Percentiles rank a stretch among this genome's conserved stretches.
These are phyloP conservation scores for Camelina laxa DNA, from an alignment of 345 rosid genomes.

Conservation along the genomic window DNA sequence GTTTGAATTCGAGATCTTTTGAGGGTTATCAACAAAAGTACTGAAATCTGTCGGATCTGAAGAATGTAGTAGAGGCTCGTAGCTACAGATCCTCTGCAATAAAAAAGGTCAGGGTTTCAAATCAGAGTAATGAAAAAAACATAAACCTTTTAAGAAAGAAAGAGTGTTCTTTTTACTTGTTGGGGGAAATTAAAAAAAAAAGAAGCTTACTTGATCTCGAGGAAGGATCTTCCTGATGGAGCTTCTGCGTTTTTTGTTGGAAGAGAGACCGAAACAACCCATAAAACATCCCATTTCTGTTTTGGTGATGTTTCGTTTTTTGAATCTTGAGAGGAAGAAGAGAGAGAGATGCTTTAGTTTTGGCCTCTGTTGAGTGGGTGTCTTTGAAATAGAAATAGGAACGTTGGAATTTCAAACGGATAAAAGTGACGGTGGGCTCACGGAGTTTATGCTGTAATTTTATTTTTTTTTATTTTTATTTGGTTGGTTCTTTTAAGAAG, in stretches of 20 bases:
- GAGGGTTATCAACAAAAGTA: slow-evolving; percentile 36
- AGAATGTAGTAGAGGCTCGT: slow-evolving; percentile 64
- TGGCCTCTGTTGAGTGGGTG: slow-evolving; percentile 20
- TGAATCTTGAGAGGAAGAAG: not conserved
- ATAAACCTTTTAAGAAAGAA: not conserved
- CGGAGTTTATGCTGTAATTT: slow-evolving; percentile 36
- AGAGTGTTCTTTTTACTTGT: not conserved
- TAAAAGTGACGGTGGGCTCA: slow-evolving; percentile 45
- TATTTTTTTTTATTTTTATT: not conserved
- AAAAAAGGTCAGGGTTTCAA: not conserved
- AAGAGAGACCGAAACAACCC: slow-evolving; percentile 79
- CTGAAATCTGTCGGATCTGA: slow-evolving; percentile 44
- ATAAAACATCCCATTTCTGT: slow-evolving; percentile 78
- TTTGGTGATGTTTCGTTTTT: slow-evolving; percentile 27
- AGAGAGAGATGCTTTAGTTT: slow-evolving; percentile 10
- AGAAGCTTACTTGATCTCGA: slow-evolving; percentile 55
- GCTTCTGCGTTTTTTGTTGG: slow-evolving; percentile 60
- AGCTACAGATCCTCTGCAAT: slow-evolving; percentile 53
- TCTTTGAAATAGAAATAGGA: slow-evolving; percentile 56
- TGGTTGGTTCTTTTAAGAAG: slow-evolving; percentile 15
- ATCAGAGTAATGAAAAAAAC: not conserved
- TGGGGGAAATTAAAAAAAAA: not conserved
- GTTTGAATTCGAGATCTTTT: slow-evolving; percentile 45
- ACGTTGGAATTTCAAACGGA: slow-evolving; percentile 61
- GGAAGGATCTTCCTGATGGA: slow-evolving; percentile 54